Evolutionary conservation across 441 rosid genomes (phyloP), one percentile per base, ranked within the genome.

Genomic region (Eugenia klotzschiana): DNA sequence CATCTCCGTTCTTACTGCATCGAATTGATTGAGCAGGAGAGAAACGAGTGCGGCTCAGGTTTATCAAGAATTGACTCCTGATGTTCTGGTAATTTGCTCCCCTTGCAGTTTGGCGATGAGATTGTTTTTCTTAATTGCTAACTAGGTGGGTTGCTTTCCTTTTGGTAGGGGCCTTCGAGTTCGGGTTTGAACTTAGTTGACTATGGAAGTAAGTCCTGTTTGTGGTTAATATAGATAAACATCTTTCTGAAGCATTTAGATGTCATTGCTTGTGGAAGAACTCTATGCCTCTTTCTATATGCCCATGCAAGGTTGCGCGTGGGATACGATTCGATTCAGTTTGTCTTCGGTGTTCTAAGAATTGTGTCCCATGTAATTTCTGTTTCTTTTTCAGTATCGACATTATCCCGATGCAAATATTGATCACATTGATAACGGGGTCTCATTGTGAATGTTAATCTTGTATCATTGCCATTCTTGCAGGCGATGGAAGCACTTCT

Each of bases 401-500:
- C 33, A 9, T 8, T 64, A 64, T 3, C n/a, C 77, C 77, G 9
- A 18, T 1, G 4, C 46, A 33, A 1, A 64, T 64, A 1, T 20
- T 1, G 3, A 4, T 64, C 46, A 64, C 18, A 3, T 20, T 1
- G n/a, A 64, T 64, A n/a, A 18, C 3, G 1, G 7, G 33, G 25
- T 64, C 77, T 18, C 46, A 10, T 64, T 37, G n/a, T 64, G 46
- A 20, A 33, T 64, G 46, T 64, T 33, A 64, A 64, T 64, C 46
- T 20, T 69, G 49, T 37, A 20, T 69, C 10, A 20, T 37, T 69
- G 46, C 25, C n/a, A 20, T 69, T 69, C 77, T 69, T 37, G 77
- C 85, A 93, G 97, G 93, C 46, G 97, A 91, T 84, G 88, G 69
- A 79, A 87, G 89, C 84, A 83, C 89, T 86, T 87, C 89, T 22